phyloP scores from a whole-genome alignment of 129 eudicot species.

The Lactuca sativa region DNA sequence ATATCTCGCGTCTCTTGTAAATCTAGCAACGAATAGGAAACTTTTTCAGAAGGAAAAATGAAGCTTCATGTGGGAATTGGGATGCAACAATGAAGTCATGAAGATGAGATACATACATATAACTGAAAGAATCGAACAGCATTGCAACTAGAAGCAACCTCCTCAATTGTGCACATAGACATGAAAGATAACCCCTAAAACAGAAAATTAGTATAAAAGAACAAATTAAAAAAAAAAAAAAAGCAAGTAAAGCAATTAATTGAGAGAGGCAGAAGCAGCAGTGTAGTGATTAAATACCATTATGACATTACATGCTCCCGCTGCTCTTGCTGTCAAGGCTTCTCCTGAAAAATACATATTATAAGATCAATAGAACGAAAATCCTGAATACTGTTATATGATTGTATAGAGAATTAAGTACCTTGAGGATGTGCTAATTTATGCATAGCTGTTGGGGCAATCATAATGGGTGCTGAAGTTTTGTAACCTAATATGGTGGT shows the following conservation, averaged over 20 bases:
- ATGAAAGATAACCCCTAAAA: conserved; percentile 68
- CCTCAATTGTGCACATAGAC: conserved; percentile 80
- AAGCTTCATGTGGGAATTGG: neutral
- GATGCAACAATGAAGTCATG: conserved; percentile 18
- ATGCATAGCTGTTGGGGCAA: conserved; percentile 84
- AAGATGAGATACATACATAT: conserved; percentile 44
- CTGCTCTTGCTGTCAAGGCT: conserved; percentile 84
- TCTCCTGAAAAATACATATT: conserved; percentile 58
- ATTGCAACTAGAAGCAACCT: conserved; percentile 83
- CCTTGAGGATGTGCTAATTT: conserved; percentile 80
- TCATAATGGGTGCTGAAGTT: conserved; percentile 76
- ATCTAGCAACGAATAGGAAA: conserved; percentile 39
- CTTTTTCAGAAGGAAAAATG: neutral
- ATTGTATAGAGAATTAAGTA: neutral
- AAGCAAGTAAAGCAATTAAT: neutral
- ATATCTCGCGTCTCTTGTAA: conserved; percentile 53
- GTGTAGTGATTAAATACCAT: conserved; percentile 48
- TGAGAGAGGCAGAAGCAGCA: neutral
- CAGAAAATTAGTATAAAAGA: neutral
- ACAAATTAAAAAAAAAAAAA: neutral
- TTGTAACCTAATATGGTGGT: conserved; percentile 65
- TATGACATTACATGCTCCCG: conserved; percentile 67
- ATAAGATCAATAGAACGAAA: neutral
- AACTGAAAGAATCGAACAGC: conserved; percentile 84
- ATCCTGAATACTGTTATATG: too few relatives aligned